Base-by-base conservation (phyloP, 768 basidiomycete genomes). In the Mycena crocata region DNA sequence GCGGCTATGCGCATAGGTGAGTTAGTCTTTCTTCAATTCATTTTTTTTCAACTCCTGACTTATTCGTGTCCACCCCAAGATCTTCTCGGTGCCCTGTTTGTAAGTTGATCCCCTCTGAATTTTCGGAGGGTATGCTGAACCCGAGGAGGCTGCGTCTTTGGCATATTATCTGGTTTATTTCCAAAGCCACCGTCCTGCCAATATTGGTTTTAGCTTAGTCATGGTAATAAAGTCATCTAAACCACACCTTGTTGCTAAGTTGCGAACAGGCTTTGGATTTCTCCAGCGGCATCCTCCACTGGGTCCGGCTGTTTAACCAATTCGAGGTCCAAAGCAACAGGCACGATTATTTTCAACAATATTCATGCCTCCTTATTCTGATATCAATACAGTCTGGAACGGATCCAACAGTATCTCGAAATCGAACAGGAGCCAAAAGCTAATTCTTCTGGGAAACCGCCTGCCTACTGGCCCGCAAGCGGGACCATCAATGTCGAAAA, bases 381-480 rank as follows among this genome's bases (percentile, higher is more conserved):
- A 35, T 83, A 76, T 69, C 7, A 69, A 26, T 35, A 34, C 23
- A 59, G 84, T 40, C 42, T 72, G 44, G 71, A 72, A 54, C 68
- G 71, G 9, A 56, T 72, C 12, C 49, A 67, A 14, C 54, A 61
- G 23, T 86, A 83, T 68, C 58, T 86, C 15, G 62, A 75, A 17
- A 82, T 85, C 63, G 84, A 84, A 31, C 80, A 81, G 40, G 83
- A 86, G 64, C 78, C 82, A 5, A 64, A 69, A 49, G 59, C 74
- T 2, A 71, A 73, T 0, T 50, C 64, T 4, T 57, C 65, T 1
- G 81, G 80, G 26, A 72, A 74, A 31, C 85, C 85, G 3, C 84
- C 85, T 5, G 85, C 85, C 0, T 81, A 84, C 42, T 86, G 85
- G 85, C 85, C 85, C 0, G 76, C 85, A 2, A 82, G 81, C 2